A percentile compares a stretch with the other conserved stretches of the same genome.
Conservation (phyloP, 306 rosid genomes). For the Abrus precatorius region DNA sequence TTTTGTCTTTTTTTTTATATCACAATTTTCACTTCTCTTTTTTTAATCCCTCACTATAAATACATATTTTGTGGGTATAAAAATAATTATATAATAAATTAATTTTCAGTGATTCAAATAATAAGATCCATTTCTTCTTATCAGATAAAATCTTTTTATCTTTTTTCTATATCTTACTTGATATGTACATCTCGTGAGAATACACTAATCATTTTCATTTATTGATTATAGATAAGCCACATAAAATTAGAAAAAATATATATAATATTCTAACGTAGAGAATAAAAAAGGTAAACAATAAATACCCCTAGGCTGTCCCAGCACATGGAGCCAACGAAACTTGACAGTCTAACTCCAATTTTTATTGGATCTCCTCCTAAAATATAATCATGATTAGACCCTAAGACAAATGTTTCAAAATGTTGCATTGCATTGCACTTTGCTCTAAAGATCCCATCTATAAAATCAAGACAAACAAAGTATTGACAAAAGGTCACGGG, state of each 20-base stretch:
- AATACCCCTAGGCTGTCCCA: neutral
- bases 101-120: too few relatives aligned
- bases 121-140: too few relatives aligned
- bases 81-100: too few relatives aligned
- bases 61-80: too few relatives aligned
- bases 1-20: too few relatives aligned
- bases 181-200: too few relatives aligned
- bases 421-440: neutral
- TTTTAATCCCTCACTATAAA: too few relatives aligned
- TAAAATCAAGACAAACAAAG: slow-evolving; percentile 40
- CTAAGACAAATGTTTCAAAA: neutral
- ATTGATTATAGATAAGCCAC: neutral
- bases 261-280: neutral
- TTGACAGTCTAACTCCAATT: slow-evolving; percentile 10
- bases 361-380: slow-evolving; percentile 31
- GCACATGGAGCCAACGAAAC: neutral
- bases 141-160: too few relatives aligned
- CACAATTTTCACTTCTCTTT: too few relatives aligned
- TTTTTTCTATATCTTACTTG: too few relatives aligned
- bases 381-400: slow-evolving; percentile 25
- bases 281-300: neutral
- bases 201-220: neutral
- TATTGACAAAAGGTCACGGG: slow-evolving; percentile 21
- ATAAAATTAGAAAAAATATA: neutral
- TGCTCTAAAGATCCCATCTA: slow-evolving; percentile 32